Evolutionary conservation across 169 alveolate species (phyloP).

Genomic region (Eimeria zaria): DNA sequence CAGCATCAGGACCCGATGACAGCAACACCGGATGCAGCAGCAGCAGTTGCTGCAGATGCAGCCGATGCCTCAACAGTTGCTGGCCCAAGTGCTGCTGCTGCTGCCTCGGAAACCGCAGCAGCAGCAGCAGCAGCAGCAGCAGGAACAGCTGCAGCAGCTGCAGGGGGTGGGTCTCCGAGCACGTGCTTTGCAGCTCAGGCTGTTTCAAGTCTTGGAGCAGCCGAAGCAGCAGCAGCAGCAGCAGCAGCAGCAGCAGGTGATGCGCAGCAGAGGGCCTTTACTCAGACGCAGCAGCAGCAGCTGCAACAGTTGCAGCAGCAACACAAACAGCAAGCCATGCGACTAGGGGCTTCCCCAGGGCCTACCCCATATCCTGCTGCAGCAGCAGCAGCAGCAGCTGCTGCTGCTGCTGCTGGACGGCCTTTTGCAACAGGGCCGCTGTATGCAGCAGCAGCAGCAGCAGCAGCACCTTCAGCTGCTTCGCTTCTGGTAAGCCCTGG

Average conservation of each 20-base stretch:
- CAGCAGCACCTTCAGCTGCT: constrained; percentile 29
- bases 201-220: not conserved
- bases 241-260: constrained; percentile 35
- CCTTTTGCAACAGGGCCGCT: constrained; percentile 37
- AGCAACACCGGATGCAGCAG: constrained; percentile 27
- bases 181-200: not conserved
- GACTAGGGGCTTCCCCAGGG: constrained; percentile 11
- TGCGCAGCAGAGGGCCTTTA: constrained; percentile 6
- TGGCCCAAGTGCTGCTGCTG: constrained; percentile 54
- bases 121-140: not conserved
- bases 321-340: constrained; percentile 42
- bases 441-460: constrained; percentile 64
- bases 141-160: not conserved
- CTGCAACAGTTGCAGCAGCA: constrained; percentile 55
- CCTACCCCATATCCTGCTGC: constrained; percentile 7
- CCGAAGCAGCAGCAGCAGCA: too few species aligned
- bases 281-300: constrained; percentile 48
- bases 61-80: constrained; percentile 39
- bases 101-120: not conserved
- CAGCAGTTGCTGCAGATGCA: constrained; percentile 71
- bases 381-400: not conserved
- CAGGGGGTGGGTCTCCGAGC: not conserved
- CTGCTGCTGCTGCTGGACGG: constrained; percentile 28
- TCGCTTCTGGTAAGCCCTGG: constrained; percentile 7
- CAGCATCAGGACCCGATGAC: not conserved